These are phyloP conservation scores for Aureobasidium sp. DNA, from an alignment of 2,329 filamentous ascomycete species.

Conservation along the genomic window DNA sequence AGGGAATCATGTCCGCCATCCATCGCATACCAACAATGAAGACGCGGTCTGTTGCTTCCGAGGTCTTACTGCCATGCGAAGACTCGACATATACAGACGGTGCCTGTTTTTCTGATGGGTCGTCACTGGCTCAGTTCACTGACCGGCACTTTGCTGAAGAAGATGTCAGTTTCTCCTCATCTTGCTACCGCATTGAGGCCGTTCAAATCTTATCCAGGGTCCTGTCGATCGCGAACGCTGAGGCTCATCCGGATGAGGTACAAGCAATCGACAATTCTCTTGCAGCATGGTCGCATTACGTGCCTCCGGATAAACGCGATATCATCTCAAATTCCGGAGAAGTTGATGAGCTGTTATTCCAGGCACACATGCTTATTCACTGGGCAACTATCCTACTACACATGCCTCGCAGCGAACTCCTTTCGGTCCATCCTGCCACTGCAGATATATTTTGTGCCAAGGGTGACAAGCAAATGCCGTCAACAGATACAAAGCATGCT, in stretches of 20 bases:
- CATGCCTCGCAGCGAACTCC: conserved; percentile 68
- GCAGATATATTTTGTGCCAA: conserved; percentile 35
- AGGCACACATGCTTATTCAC: conserved; percentile 71
- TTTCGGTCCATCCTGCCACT: conserved; percentile 46
- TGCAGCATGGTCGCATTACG: conserved; percentile 69
- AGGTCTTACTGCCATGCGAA: conserved; percentile 72
- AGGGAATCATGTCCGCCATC: conserved; percentile 76
- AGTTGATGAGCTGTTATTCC: conserved; percentile 85
- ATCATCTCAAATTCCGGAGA: conserved; percentile 62
- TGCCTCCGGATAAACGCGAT: conserved; percentile 64
- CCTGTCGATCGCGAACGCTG: conserved; percentile 40
- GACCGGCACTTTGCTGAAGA: conserved; percentile 63
- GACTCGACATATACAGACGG: conserved; percentile 56
- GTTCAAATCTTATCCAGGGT: conserved; percentile 70
- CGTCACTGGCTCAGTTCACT: conserved; percentile 66
- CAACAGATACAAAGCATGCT: conserved; percentile 42
- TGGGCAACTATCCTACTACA: conserved; percentile 63
- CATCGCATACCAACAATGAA: conserved; percentile 62
- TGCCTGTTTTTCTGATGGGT: conserved; percentile 43
- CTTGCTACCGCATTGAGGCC: conserved; percentile 75
- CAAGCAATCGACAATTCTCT: conserved; percentile 52
- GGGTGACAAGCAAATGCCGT: conserved; percentile 42
- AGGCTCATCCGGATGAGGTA: conserved; percentile 33
- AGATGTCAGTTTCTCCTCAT: conserved; percentile 68
- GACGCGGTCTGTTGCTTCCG: conserved; percentile 55